A percentile compares a stretch with the other conserved stretches of the same genome.
Evolutionary conservation across 75 land plant species (phyloP).

Genomic region (Cunninghamia lanceolata): DNA sequence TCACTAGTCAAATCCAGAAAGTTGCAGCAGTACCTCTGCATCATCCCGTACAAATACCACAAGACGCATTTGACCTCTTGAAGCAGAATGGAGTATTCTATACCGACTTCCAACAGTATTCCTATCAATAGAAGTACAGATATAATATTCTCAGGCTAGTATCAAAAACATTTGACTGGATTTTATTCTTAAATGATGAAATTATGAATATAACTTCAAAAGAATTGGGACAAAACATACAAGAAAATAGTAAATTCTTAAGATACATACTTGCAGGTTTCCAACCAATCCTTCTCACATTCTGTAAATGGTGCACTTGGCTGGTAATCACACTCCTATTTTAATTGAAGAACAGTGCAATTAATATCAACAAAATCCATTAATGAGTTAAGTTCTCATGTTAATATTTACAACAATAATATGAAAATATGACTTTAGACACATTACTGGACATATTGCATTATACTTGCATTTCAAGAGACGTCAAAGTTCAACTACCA

Average conservation of each 20-base stretch:
- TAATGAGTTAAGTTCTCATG: neutral
- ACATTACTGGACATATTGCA: neutral
- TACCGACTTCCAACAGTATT: conserved; percentile 30
- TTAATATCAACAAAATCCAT: neutral
- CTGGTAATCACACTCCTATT: conserved; percentile 44
- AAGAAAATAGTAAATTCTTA: neutral
- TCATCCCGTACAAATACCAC: conserved; percentile 42
- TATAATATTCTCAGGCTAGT: neutral
- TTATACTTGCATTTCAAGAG: neutral
- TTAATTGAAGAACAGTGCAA: neutral
- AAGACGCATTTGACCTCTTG: conserved; percentile 49
- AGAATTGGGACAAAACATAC: neutral
- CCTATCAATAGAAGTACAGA: conserved; percentile 1
- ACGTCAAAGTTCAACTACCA: neutral
- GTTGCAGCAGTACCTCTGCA: conserved; percentile 27
- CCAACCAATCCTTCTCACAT: conserved; percentile 40
- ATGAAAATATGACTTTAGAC: neutral
- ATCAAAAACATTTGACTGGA: neutral
- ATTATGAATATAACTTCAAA: neutral
- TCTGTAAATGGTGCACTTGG: conserved; percentile 38
- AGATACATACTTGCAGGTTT: conserved; percentile 27
- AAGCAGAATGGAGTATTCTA: conserved; percentile 35
- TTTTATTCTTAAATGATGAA: neutral
- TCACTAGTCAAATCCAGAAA: neutral
- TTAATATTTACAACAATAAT: neutral